Percentiles rank a stretch among this genome's conserved stretches.
Conservation (phyloP, 305 asterid genomes). For the Petunia hybrid region DNA sequence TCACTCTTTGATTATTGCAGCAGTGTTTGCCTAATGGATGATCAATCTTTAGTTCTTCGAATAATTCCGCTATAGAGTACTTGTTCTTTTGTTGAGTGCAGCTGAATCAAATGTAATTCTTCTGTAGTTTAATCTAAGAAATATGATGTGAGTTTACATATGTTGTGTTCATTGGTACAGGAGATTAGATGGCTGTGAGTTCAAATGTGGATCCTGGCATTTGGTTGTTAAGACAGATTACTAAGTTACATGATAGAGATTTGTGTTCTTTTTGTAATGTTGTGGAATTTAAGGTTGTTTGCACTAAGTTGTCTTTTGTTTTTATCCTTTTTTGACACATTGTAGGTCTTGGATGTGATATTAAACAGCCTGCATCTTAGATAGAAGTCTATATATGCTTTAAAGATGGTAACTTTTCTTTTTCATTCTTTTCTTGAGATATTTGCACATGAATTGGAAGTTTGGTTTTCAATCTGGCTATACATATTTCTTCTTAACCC, state of each 20-base stretch:
- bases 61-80: not conserved
- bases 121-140: not conserved
- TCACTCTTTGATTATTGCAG: not conserved
- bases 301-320: not conserved
- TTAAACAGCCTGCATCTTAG: conserved; percentile 9
- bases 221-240: not conserved
- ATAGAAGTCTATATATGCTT: not conserved
- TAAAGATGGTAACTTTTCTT: conserved; percentile 16
- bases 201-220: not conserved
- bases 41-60: not conserved
- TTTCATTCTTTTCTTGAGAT: not conserved
- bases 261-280: not conserved
- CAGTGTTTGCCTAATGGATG: not conserved
- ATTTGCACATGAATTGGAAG: not conserved
- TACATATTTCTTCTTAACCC: not conserved
- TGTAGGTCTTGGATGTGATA: conserved; percentile 29
- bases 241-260: not conserved
- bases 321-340: not conserved
- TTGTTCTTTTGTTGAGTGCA: not conserved
- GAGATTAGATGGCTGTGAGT: not conserved
- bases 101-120: not conserved
- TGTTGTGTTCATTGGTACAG: not conserved
- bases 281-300: not conserved
- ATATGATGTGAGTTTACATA: not conserved
- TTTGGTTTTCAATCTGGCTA: conserved; percentile 5